Conservation (phyloP, 2,329 filamentous ascomycete species). For the Zasmidium cellare region DNA sequence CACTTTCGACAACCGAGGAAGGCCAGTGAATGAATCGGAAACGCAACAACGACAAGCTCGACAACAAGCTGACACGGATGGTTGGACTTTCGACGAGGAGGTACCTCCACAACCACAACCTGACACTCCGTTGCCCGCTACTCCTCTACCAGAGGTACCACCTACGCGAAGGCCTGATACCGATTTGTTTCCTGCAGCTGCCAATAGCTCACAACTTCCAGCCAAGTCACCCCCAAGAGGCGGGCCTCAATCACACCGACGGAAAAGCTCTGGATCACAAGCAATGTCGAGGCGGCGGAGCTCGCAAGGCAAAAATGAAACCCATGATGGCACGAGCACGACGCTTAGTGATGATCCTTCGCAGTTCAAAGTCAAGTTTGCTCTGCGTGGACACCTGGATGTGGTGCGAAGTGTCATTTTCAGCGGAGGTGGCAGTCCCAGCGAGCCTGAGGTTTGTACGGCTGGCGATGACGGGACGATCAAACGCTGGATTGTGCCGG, state of each 20-base stretch:
- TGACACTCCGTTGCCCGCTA: conserved; percentile 24
- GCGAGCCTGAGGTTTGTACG: conserved; percentile 95
- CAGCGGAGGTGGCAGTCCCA: conserved; percentile 90
- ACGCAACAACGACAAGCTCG: conserved; percentile 18
- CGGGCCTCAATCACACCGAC: conserved; percentile 66
- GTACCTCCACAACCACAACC: conserved; percentile 57
- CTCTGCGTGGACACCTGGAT: conserved; percentile 86
- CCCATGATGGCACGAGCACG: conserved; percentile 45
- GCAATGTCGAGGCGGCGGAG: conserved; percentile 60
- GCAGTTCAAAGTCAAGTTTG: conserved; percentile 90
- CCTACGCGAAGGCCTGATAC: conserved; percentile 73
- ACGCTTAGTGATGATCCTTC: conserved; percentile 63
- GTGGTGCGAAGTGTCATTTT: conserved; percentile 95
- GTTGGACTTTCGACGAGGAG: conserved; percentile 90
- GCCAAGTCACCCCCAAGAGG: conserved; percentile 76
- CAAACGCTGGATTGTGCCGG: conserved; percentile 94
- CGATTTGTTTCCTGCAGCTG: conserved; percentile 81
- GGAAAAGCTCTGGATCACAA: conserved; percentile 69
- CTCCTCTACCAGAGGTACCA: conserved; percentile 44
- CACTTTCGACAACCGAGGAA: conserved; percentile 59
- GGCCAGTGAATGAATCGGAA: conserved; percentile 51
- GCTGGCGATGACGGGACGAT: conserved; percentile 93
- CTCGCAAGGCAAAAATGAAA: conserved; percentile 60
- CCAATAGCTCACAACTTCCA: conserved; percentile 57
- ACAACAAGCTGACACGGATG: conserved; percentile 56